Evolutionary conservation across 2,329 filamentous ascomycete genomes (phyloP), one percentile per base, ranked within the genome.

Genomic region (Endoconidiophora laricicola): DNA sequence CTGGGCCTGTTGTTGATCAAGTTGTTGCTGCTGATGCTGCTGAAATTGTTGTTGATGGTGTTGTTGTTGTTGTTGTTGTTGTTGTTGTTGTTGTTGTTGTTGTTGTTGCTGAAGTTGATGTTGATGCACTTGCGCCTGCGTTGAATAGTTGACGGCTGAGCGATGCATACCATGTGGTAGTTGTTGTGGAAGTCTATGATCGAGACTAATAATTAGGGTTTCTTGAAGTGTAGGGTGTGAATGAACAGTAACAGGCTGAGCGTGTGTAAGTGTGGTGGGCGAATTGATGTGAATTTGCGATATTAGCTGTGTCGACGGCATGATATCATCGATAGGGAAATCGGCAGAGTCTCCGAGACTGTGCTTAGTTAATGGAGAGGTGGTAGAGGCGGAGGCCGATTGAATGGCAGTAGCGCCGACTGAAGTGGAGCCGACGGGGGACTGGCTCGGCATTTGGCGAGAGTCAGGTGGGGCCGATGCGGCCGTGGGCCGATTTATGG

Each of bases 401-500:
- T 49, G 48, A 14, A 45, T 44, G 20, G 41, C 20, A 24, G 38
- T n/a, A 2, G 40, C 33, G 40, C 24, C 14, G 18, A 43, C 36
- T 23, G 37, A 37, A 24, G 40, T 44, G 48, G 48, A 44, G 16
- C 41, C 48, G 16, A 29, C 14, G 40, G 48, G 48, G 22, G 48
- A 44, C 39, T 49, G 42, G 23, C 42, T 44, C 42, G 42, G 42
- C 42, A 44, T 44, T 44, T 45, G 48, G 18, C 46, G 39, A 9
- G 12, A 26, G 22, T 43, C 39, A 6, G 9, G 43, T 50, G 48
- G 48, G 36, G 49, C 49, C 49, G 49, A 46, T 51, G 49, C 43
- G 44, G 49, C 44, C 20, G 49, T 51, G 44, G 49, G 36, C 23
- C 49, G 49, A 51, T 51, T 51, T 51, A 46, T 51, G 49, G 49